Evolutionary conservation across 306 rosid species (phyloP).

Genomic region (Geum urbanum): DNA sequence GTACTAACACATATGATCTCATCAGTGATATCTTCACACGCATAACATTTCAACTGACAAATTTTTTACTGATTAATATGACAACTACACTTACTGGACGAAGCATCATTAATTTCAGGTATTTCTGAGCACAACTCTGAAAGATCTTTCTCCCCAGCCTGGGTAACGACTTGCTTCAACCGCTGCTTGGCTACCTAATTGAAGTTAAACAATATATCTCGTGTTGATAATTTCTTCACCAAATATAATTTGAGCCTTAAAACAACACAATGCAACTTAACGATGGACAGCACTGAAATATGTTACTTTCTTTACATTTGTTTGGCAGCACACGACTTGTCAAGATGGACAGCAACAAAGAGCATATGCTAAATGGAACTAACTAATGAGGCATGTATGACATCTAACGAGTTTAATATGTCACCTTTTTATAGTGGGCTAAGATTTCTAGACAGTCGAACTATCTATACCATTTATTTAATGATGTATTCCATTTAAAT

Average conservation of each 20-base stretch:
- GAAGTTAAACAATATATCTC: conserved; percentile 23
- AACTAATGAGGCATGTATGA: not conserved
- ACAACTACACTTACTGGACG: conserved; percentile 46
- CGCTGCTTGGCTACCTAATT: conserved; percentile 72
- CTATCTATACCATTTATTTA: not conserved
- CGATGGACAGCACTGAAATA: not conserved
- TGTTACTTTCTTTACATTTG: not conserved
- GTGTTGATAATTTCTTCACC: not conserved
- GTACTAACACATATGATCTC: not conserved
- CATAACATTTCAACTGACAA: not conserved
- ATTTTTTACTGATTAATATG: not conserved
- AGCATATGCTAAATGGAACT: not conserved
- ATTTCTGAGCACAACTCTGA: conserved; percentile 47
- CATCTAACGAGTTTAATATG: conserved; percentile 8
- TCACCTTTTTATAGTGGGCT: not conserved
- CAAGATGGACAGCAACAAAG: not conserved
- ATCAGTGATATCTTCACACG: not conserved
- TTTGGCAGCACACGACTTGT: not conserved
- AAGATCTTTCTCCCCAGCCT: conserved; percentile 64
- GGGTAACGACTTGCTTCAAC: conserved; percentile 66
- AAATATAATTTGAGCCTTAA: no score
- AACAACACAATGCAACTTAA: not conserved
- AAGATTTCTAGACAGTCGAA: not conserved
- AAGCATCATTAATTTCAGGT: conserved; percentile 35
- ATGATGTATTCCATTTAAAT: not conserved